Conservation (phyloP, 2,329 filamentous ascomycete species). For the Phoma sp. region DNA sequence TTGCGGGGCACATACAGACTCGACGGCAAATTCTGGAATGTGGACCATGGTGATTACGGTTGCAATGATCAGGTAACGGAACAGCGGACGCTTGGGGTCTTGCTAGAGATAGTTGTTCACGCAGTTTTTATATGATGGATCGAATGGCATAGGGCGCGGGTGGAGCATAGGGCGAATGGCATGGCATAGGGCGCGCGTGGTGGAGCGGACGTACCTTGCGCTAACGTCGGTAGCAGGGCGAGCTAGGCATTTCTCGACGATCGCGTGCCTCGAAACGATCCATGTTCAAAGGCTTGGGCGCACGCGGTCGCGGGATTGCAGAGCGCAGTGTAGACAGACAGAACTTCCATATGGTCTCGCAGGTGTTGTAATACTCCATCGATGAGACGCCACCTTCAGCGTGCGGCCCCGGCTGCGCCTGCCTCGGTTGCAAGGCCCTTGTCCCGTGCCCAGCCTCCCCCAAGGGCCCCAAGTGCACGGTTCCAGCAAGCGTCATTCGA, state of each 20-base stretch:
- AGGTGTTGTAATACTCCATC: not conserved
- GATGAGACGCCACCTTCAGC: conserved; percentile 13
- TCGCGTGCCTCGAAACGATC: not conserved
- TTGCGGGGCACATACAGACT: conserved; percentile 62
- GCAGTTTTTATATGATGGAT: no score
- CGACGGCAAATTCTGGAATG: conserved; percentile 72
- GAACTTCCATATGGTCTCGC: not conserved
- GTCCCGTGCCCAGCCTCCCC: conserved; percentile 14
- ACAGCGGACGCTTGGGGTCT: not conserved
- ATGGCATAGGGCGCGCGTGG: conserved; percentile 27
- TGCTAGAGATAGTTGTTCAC: not conserved
- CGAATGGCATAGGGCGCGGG: conserved; percentile 27
- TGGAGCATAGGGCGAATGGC: no score
- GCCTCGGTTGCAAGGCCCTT: conserved; percentile 15
- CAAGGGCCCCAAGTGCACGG: conserved; percentile 9
- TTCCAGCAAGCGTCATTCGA: conserved; percentile 19
- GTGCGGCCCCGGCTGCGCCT: conserved; percentile 10
- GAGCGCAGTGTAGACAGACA: not conserved
- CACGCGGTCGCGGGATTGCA: no score
- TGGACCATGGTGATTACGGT: conserved; percentile 58
- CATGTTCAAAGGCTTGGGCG: no score
- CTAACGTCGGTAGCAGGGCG: not conserved
- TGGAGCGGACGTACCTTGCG: conserved; percentile 10
- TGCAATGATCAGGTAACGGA: not conserved
- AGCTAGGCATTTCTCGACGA: conserved; percentile 2